phyloP scores from a whole-genome alignment of 148 eudicot species.

The Chenopodium berlandieri region DNA sequence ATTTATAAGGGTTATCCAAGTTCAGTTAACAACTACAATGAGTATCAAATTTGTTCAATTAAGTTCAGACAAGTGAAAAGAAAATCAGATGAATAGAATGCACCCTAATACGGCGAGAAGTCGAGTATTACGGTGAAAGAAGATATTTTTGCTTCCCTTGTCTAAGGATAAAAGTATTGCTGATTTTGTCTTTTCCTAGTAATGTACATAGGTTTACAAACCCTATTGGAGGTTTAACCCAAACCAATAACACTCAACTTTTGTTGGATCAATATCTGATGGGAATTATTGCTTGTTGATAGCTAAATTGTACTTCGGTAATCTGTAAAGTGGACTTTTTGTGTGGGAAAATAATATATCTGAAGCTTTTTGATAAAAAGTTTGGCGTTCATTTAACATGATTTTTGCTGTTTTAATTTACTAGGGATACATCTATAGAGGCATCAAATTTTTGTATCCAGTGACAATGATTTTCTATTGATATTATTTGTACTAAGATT shows the following conservation, averaged over 20 bases:
- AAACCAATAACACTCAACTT: background rate
- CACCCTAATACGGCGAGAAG: background rate
- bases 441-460: background rate
- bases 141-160: background rate
- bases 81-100: too few relatives aligned
- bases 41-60: too few relatives aligned
- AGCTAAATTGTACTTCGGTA: background rate
- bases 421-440: background rate
- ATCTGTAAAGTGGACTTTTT: background rate
- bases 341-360: background rate
- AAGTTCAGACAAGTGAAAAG: too few relatives aligned
- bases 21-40: too few relatives aligned
- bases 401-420: background rate
- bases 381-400: background rate
- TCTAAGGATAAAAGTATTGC: background rate
- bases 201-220: background rate
- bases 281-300: background rate
- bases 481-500: background rate
- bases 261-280: background rate
- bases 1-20: too few relatives aligned
- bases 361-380: background rate
- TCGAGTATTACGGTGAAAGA: background rate
- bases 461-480: background rate
- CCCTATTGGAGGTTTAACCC: background rate
- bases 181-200: background rate